A percentile compares a stretch with the other conserved stretches of the same genome.
Evolutionary conservation across 345 rosid species (phyloP).

Genomic region (Gossypium raimondii): DNA sequence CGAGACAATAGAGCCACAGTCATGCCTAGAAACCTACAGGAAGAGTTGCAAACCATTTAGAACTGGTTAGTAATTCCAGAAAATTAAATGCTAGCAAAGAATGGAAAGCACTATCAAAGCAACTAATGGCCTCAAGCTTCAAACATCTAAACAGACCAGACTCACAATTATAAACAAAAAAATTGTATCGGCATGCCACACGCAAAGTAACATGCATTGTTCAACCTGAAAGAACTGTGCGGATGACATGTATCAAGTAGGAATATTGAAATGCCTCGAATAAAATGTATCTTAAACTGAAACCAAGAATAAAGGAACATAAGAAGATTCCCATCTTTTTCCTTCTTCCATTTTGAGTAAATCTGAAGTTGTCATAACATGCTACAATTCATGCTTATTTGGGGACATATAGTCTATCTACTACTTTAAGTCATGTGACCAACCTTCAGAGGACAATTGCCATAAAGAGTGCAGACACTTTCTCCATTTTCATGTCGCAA

Average conservation of each 20-base stretch:
- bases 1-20: conserved; percentile 62
- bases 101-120: background rate
- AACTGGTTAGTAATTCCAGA: background rate
- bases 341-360: background rate
- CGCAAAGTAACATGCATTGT: background rate
- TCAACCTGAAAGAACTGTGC: background rate
- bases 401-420: background rate
- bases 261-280: background rate
- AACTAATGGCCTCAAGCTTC: background rate
- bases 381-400: background rate
- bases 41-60: background rate
- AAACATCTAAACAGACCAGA: background rate
- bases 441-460: conserved; percentile 48
- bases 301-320: background rate
- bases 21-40: conserved; percentile 24
- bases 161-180: background rate
- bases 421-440: conserved; percentile 9
- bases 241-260: background rate
- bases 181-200: background rate
- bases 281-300: background rate
- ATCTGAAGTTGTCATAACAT: background rate
- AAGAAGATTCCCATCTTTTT: too few relatives aligned
- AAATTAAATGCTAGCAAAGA: background rate
- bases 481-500: conserved; percentile 66
- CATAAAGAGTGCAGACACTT: conserved; percentile 60